These are phyloP conservation scores for Davidsoniella virescens DNA, from an alignment of 2,329 filamentous ascomycete genomes.

Conservation along the genomic window DNA sequence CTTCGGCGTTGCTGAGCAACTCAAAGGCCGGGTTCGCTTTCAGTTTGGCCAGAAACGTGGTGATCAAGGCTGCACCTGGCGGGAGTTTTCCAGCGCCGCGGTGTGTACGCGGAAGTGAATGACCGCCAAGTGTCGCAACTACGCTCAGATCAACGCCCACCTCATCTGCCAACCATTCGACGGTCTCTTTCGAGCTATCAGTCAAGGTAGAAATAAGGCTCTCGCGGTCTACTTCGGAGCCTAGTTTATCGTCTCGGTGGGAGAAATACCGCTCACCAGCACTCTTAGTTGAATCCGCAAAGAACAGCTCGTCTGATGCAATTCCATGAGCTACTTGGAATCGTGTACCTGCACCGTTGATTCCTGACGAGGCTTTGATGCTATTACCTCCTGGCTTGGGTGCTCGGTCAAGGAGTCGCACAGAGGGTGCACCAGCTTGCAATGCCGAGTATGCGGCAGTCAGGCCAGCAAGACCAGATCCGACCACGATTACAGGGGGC, in stretches of 20 bases:
- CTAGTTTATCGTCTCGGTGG: constrained; percentile 15
- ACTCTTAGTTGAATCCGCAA: constrained; percentile 39
- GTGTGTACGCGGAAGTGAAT: constrained; percentile 39
- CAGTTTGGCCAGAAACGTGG: constrained; percentile 34
- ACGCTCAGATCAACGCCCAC: constrained; percentile 41
- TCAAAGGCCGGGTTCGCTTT: constrained; percentile 32
- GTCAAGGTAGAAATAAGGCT: constrained; percentile 33
- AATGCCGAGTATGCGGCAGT: constrained; percentile 42
- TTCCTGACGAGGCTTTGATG: constrained; percentile 51
- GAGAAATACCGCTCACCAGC: constrained; percentile 29
- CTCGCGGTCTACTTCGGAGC: constrained; percentile 21
- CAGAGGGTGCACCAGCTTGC: constrained; percentile 29
- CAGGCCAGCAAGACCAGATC: constrained; percentile 47
- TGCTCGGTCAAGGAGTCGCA: constrained; percentile 42
- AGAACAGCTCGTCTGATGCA: constrained; percentile 25
- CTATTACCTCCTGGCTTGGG: constrained; percentile 46
- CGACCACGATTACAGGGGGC: constrained; percentile 39
- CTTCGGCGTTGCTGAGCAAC: constrained; percentile 34
- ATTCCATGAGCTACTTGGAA: constrained; percentile 31
- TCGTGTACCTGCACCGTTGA: constrained; percentile 43
- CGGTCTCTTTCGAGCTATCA: constrained; percentile 28
- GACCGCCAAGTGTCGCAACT: constrained; percentile 43
- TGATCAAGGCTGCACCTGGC: constrained; percentile 43
- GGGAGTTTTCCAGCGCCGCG: constrained; percentile 38
- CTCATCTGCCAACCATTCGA: constrained; percentile 40